phyloP scores from a whole-genome alignment of 768 basidiomycete species.

The Lactarius quietus region DNA sequence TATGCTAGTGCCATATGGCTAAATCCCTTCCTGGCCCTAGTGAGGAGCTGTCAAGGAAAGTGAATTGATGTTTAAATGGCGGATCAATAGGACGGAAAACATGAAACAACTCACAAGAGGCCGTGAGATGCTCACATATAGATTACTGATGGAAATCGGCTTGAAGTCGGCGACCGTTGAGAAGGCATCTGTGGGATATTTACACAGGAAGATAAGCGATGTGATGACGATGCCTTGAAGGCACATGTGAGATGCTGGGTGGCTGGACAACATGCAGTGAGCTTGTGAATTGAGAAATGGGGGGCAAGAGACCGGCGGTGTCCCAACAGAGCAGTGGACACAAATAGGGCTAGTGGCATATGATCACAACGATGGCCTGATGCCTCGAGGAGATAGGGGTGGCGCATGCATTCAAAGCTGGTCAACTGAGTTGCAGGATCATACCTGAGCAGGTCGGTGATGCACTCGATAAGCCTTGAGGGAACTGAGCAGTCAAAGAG shows the following conservation, averaged over 20 bases:
- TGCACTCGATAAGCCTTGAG: slow-evolving; percentile 81
- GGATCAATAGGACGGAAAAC: too few relatives aligned
- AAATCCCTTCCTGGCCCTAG: too few relatives aligned
- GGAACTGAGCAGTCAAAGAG: slow-evolving; percentile 81
- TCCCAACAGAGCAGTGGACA: slow-evolving; percentile 34
- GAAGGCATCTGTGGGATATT: too few relatives aligned
- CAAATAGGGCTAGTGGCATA: too few relatives aligned
- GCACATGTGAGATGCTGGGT: slow-evolving; percentile 16
- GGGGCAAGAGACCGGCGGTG: slow-evolving; percentile 33
- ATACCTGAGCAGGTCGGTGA: slow-evolving; percentile 87
- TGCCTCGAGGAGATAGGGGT: slow-evolving; percentile 85
- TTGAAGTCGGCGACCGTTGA: too few relatives aligned
- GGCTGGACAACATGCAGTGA: slow-evolving; percentile 23
- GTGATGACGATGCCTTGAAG: slow-evolving; percentile 20
- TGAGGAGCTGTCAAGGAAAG: too few relatives aligned
- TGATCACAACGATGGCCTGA: slow-evolving; percentile 34
- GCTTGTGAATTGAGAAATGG: slow-evolving; percentile 21
- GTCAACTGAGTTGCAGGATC: slow-evolving; percentile 87
- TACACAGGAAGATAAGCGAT: slow-evolving; percentile 21
- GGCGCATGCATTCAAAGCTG: slow-evolving; percentile 80
- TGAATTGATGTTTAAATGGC: too few relatives aligned
- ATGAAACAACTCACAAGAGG: too few relatives aligned
- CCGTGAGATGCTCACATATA: too few relatives aligned
- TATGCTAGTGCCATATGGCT: too few relatives aligned
- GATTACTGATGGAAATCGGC: too few relatives aligned